Evolutionary conservation across 2,329 filamentous ascomycete species (phyloP).

Genomic region (Fusarium sp.): DNA sequence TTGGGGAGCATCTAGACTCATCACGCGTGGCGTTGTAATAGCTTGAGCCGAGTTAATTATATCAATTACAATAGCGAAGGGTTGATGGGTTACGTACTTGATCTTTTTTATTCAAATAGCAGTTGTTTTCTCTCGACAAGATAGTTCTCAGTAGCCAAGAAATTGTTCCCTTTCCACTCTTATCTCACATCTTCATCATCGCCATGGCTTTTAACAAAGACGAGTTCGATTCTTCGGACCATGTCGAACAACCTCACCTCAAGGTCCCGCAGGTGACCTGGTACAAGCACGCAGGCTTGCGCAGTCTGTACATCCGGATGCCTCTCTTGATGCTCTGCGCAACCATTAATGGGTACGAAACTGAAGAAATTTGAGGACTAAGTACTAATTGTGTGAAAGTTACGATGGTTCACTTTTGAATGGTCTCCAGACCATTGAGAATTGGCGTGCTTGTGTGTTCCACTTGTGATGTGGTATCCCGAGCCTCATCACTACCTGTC

Average conservation of each 20-base stretch:
- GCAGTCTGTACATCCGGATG: slow-evolving; percentile 1
- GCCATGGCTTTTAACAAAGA: neutral
- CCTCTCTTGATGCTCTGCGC: slow-evolving; percentile 3
- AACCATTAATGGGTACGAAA: neutral
- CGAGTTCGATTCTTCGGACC: neutral
- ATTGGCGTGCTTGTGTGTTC: neutral
- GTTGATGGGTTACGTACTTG: too few species aligned
- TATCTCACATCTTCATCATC: neutral
- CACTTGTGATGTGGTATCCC: neutral
- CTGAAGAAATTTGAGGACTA: neutral
- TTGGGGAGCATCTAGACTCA: too few species aligned
- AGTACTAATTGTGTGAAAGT: neutral
- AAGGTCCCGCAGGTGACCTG: neutral
- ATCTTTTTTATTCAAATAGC: too few species aligned
- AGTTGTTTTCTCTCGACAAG: too few species aligned
- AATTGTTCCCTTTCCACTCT: too few species aligned
- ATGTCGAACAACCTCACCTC: neutral
- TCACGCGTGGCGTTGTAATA: too few species aligned
- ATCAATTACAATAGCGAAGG: too few species aligned
- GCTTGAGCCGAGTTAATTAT: too few species aligned
- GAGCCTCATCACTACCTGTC: neutral
- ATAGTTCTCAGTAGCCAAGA: too few species aligned
- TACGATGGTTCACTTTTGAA: neutral
- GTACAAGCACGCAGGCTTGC: neutral
- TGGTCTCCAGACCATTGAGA: neutral